A percentile compares a stretch with the other conserved stretches of the same genome.
phyloP scores from a whole-genome alignment of 2,329 filamentous ascomycete species.

The Endoconidiophora polonica region DNA sequence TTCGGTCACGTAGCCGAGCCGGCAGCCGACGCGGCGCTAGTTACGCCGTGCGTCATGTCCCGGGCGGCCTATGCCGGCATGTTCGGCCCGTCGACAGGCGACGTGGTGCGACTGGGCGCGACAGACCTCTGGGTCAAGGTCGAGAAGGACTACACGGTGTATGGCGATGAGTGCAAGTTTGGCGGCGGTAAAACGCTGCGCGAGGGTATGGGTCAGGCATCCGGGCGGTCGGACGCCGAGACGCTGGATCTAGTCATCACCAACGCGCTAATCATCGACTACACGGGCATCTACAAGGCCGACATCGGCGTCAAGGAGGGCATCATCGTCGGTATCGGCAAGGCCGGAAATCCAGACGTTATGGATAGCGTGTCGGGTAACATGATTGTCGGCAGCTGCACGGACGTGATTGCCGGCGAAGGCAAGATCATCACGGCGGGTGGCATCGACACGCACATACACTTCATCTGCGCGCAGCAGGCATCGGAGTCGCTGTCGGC shows the following conservation, averaged over 20 bases:
- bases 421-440: slow-evolving; percentile 82
- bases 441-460: slow-evolving; percentile 78
- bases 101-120: slow-evolving; percentile 62
- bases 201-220: slow-evolving; percentile 91
- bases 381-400: slow-evolving; percentile 73
- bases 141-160: slow-evolving; percentile 67
- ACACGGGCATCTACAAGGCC: slow-evolving; percentile 85
- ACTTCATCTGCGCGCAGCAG: slow-evolving; percentile 92
- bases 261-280: slow-evolving; percentile 82
- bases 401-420: slow-evolving; percentile 83
- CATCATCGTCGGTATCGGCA: slow-evolving; percentile 74
- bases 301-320: slow-evolving; percentile 89
- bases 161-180: slow-evolving; percentile 91
- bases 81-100: slow-evolving; percentile 86
- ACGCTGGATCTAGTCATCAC: slow-evolving; percentile 72
- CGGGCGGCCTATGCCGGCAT: slow-evolving; percentile 66
- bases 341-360: slow-evolving; percentile 91
- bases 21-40: slow-evolving; percentile 30
- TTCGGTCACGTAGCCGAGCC: slow-evolving; percentile 66
- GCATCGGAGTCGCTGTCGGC: slow-evolving; percentile 66
- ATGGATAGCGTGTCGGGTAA: slow-evolving; percentile 72
- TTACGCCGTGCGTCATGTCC: slow-evolving; percentile 54
- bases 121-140: slow-evolving; percentile 86
- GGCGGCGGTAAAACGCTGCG: slow-evolving; percentile 86
- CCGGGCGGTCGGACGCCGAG: slow-evolving; percentile 53